phyloP scores from a whole-genome alignment of 495 filamentous ascomycete species.

The Thozetella sp. region DNA sequence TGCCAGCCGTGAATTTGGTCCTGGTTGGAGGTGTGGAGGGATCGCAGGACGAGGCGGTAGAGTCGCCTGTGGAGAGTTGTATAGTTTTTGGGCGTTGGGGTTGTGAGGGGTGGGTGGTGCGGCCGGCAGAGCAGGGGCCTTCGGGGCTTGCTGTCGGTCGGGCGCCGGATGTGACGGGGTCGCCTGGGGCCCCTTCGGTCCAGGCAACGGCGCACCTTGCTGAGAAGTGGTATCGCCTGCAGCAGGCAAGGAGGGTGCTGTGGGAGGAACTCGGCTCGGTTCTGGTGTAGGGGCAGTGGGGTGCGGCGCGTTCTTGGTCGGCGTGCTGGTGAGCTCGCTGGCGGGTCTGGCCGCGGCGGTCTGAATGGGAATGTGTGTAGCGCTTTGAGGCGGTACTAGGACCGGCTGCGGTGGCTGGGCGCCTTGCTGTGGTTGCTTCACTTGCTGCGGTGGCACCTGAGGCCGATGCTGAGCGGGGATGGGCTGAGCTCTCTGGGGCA shows the following conservation, averaged over 20 bases:
- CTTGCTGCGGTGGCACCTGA: slow-evolving; percentile 6
- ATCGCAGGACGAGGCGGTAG: slow-evolving; percentile 35
- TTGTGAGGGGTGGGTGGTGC: slow-evolving; percentile 2
- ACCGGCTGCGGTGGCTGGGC: slow-evolving; percentile 24
- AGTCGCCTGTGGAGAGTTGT: slow-evolving; percentile 36
- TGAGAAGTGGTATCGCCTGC: slow-evolving; percentile 17
- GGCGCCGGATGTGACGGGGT: slow-evolving; percentile 23
- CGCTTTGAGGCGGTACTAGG: slow-evolving; percentile 35
- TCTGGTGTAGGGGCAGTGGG: slow-evolving; percentile 4
- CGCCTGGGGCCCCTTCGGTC: slow-evolving; percentile 1
- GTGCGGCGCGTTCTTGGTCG: slow-evolving; percentile 7
- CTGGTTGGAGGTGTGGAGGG: slow-evolving; percentile 16
- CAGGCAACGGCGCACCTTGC: slow-evolving; percentile 18
- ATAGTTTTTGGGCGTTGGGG: slow-evolving; percentile 25
- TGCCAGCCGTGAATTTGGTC: slow-evolving; percentile 12
- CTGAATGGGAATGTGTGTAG: slow-evolving; percentile 33
- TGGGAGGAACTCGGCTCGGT: slow-evolving; percentile 9
- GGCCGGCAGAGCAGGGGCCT: slow-evolving; percentile 7
- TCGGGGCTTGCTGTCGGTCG: slow-evolving; percentile 19
- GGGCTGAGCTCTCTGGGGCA: background rate
- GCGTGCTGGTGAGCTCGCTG: background rate
- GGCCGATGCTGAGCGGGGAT: slow-evolving; percentile 7
- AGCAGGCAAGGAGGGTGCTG: slow-evolving; percentile 26
- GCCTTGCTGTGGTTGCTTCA: slow-evolving; percentile 17
- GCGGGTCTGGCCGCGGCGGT: slow-evolving; percentile 15